Conservation (phyloP, 345 rosid species). For the Boechera stricta region DNA sequence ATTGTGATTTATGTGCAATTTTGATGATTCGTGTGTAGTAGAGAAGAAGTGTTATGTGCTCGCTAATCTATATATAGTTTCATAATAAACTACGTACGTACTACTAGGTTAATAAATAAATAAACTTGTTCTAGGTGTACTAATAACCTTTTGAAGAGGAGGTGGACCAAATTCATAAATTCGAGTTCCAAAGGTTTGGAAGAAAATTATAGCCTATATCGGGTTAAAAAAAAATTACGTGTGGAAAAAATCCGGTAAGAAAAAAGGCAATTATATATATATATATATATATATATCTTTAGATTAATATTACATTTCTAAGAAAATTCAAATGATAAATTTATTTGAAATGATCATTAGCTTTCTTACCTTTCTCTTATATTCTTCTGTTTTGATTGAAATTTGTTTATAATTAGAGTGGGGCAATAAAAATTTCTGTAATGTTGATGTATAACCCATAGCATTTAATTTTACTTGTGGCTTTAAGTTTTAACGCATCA, state of each 20-base stretch:
- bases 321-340: not conserved
- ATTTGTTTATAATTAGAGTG: not conserved
- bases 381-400: not conserved
- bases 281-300: not conserved
- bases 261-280: not conserved
- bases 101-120: not conserved
- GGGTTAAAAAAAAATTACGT: not conserved
- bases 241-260: not conserved
- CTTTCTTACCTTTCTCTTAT: no score
- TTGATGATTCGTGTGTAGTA: constrained; percentile 24
- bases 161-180: constrained; percentile 25
- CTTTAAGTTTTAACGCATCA: not conserved
- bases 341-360: not conserved
- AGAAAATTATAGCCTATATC: not conserved
- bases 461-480: not conserved
- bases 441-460: not conserved
- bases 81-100: not conserved
- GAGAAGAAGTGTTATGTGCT: constrained; percentile 35
- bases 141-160: constrained; percentile 1
- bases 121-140: constrained; percentile 18
- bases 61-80: constrained; percentile 23
- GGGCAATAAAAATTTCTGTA: not conserved
- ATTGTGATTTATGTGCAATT: constrained; percentile 30
- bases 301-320: not conserved
- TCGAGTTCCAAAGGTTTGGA: constrained; percentile 1